phyloP scores from a whole-genome alignment of 2,329 filamentous ascomycete genomes.

The Paecilomyces formosus region DNA sequence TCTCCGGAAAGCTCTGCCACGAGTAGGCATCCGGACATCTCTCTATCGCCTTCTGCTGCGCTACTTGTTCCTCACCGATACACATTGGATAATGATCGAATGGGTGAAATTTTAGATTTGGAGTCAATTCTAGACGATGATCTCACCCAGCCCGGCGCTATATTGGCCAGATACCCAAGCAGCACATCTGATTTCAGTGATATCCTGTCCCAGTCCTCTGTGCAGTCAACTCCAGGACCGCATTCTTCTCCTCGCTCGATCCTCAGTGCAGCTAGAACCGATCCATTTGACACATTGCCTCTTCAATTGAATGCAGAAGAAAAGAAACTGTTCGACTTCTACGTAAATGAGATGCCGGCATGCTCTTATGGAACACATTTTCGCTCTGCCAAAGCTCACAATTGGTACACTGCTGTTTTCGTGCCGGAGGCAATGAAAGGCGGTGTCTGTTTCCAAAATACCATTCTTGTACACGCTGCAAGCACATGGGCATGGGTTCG shows the following conservation, averaged over 20 bases:
- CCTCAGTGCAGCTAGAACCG: conserved; percentile 28
- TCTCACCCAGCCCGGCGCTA: neutral
- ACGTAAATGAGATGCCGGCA: conserved; percentile 32
- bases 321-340: conserved; percentile 31
- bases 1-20: neutral
- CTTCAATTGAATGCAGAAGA: conserved; percentile 23
- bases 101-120: neutral
- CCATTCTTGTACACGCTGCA: conserved; percentile 30
- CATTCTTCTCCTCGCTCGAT: conserved; percentile 21
- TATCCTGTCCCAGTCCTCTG: conserved; percentile 9
- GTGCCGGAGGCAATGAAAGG: conserved; percentile 35
- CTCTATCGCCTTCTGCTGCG: neutral
- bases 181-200: conserved; percentile 7
- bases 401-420: conserved; percentile 32
- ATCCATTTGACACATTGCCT: conserved; percentile 30
- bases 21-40: neutral
- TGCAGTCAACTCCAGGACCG: conserved; percentile 10
- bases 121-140: neutral
- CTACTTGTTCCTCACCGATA: neutral
- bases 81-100: neutral
- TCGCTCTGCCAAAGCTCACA: conserved; percentile 25
- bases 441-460: conserved; percentile 29
- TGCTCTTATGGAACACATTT: conserved; percentile 32
- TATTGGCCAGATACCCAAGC: conserved; percentile 3
- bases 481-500: conserved; percentile 31